phyloP scores from a whole-genome alignment of 805 yeast species.

The Middelhovenomyces tepae region DNA sequence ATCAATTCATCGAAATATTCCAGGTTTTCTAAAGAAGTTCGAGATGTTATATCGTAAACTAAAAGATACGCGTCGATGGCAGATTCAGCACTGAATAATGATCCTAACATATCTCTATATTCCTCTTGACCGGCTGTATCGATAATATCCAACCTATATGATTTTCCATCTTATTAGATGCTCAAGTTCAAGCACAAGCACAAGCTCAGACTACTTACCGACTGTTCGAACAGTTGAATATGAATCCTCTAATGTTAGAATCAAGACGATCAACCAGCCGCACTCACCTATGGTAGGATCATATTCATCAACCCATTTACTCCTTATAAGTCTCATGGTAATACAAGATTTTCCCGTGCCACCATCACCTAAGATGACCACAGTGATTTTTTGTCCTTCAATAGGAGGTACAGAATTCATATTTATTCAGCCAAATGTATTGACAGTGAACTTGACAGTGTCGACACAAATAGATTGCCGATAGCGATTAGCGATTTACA shows the following conservation, averaged over 20 bases:
- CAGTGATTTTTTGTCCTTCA: slow-evolving; percentile 33
- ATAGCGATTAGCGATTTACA: no score
- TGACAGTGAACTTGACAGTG: no score
- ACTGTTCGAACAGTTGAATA: slow-evolving; percentile 24
- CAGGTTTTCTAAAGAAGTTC: slow-evolving; percentile 22
- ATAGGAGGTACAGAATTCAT: no score
- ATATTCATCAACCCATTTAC: slow-evolving; percentile 29
- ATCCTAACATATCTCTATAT: slow-evolving; percentile 52
- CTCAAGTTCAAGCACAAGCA: not conserved
- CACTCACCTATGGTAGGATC: slow-evolving; percentile 28
- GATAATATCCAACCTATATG: slow-evolving; percentile 47
- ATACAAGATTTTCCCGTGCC: slow-evolving; percentile 26
- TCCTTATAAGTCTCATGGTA: slow-evolving; percentile 26
- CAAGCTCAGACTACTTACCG: no score
- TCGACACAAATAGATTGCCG: no score
- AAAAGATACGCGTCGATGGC: slow-evolving; percentile 26
- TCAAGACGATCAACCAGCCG: no score
- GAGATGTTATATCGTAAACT: slow-evolving; percentile 28
- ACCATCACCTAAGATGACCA: slow-evolving; percentile 28
- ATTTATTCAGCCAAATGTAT: no score
- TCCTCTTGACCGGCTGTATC: slow-evolving; percentile 80
- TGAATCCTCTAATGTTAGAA: slow-evolving; percentile 19
- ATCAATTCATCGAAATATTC: slow-evolving; percentile 27
- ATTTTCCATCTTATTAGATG: slow-evolving; percentile 38
- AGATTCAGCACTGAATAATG: slow-evolving; percentile 20